Evolutionary conservation across 139 green algal genomes (phyloP).

Genomic region (Monoraphidium neglectum): DNA sequence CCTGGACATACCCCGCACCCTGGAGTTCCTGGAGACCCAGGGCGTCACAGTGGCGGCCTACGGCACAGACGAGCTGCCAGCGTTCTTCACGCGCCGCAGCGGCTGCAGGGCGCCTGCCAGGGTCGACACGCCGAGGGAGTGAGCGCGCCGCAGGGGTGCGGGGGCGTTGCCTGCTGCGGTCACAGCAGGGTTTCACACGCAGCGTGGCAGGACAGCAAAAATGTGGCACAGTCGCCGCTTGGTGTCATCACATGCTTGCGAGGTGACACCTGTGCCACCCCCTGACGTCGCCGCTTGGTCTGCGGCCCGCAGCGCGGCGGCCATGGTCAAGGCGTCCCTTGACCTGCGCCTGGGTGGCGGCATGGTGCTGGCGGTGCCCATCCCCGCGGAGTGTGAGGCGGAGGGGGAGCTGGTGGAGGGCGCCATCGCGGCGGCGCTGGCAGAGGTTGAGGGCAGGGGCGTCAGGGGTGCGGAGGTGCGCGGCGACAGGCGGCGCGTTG

Average conservation of each 20-base stretch:
- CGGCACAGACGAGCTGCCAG: conserved; percentile 89
- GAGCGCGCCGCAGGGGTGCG: background rate
- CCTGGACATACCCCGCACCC: conserved; percentile 95
- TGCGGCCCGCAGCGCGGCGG: conserved; percentile 50
- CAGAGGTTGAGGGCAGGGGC: conserved; percentile 59
- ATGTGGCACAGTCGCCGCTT: too few species aligned
- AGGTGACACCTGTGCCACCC: too few species aligned
- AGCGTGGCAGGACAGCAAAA: too few species aligned
- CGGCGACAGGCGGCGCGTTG: background rate
- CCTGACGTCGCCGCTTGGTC: too few species aligned
- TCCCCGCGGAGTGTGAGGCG: conserved; percentile 69
- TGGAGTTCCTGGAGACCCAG: conserved; percentile 95
- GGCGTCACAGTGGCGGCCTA: conserved; percentile 90
- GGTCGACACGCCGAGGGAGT: conserved; percentile 65
- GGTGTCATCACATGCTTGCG: too few species aligned
- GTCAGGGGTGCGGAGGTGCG: conserved; percentile 65
- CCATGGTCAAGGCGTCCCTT: conserved; percentile 47
- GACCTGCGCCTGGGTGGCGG: conserved; percentile 57
- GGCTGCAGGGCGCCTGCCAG: conserved; percentile 67
- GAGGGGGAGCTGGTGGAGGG: conserved; percentile 50
- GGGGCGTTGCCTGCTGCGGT: background rate
- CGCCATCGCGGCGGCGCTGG: conserved; percentile 72
- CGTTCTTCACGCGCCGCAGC: conserved; percentile 89
- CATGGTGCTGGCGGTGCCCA: conserved; percentile 83
- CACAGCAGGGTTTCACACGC: too few species aligned